These are phyloP conservation scores for Auxenochlorella pyrenoidosa DNA, from an alignment of 139 green algal genomes.

Conservation along the genomic window DNA sequence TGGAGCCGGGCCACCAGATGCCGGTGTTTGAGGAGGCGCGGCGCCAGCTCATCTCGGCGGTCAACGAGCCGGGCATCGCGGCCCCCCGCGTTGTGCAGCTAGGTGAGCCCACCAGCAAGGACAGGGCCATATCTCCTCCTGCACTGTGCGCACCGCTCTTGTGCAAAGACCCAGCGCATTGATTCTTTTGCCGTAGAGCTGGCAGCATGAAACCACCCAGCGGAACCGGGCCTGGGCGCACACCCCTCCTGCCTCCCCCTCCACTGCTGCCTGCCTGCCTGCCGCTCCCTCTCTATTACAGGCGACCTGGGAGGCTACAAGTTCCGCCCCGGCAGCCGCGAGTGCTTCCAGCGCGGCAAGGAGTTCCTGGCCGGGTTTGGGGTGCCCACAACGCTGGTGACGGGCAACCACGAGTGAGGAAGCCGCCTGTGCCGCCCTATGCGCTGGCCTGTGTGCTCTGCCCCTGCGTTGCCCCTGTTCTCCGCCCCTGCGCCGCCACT, in stretches of 20 bases:
- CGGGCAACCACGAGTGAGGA: conserved; percentile 81
- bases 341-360: conserved; percentile 70
- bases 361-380: conserved; percentile 67
- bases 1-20: conserved; percentile 72
- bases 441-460: too few relatives aligned
- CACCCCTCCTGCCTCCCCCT: too few relatives aligned
- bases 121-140: too few relatives aligned
- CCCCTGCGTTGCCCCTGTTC: too few relatives aligned
- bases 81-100: conserved; percentile 12
- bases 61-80: conserved; percentile 17
- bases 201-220: background rate
- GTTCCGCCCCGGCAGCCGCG: conserved; percentile 62
- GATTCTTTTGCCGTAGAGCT: background rate
- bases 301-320: conserved; percentile 85
- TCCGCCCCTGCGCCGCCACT: too few relatives aligned
- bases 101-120: background rate
- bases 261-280: too few relatives aligned
- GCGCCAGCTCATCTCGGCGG: conserved; percentile 57
- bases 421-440: too few relatives aligned
- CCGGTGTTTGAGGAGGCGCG: conserved; percentile 71
- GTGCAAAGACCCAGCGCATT: too few relatives aligned
- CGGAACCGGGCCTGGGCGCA: too few relatives aligned
- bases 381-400: conserved; percentile 58
- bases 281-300: too few relatives aligned
- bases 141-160: too few relatives aligned